phyloP scores from a whole-genome alignment of 1,284 basidiomycete genomes.

The Sporisorium sorghi region DNA sequence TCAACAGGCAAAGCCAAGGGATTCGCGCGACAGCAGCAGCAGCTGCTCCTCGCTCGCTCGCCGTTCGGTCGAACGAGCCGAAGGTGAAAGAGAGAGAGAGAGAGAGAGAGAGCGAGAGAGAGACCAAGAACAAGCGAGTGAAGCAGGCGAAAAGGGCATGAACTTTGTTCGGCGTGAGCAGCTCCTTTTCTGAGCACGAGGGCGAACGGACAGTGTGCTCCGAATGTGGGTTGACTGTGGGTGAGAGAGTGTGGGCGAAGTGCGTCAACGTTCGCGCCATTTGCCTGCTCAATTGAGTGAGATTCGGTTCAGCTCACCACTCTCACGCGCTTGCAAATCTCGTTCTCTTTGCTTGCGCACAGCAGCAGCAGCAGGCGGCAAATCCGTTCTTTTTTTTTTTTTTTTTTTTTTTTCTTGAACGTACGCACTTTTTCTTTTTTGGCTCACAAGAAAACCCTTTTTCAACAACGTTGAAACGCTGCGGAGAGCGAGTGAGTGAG shows the following conservation, averaged over 20 bases:
- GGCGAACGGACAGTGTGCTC: conserved; percentile 1
- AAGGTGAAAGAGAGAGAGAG: neutral
- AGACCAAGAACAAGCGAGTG: conserved; percentile 2
- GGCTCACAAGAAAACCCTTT: neutral
- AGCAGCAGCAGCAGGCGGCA: no score
- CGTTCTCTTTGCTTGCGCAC: no score
- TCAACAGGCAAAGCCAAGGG: neutral
- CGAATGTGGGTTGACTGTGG: no score
- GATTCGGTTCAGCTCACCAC: neutral
- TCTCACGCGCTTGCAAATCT: conserved; percentile 12
- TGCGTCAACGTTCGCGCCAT: conserved; percentile 6
- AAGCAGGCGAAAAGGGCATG: conserved; percentile 1
- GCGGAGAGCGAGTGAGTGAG: neutral
- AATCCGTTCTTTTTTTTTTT: no score
- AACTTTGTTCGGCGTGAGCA: neutral
- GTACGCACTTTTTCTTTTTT: conserved; percentile 9
- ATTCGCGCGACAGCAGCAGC: neutral
- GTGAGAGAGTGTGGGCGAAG: neutral
- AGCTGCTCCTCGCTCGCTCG: conserved; percentile 3
- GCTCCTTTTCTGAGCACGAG: neutral
- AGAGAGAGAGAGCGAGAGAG: neutral
- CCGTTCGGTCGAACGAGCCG: conserved; percentile 6
- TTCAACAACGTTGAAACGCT: conserved; percentile 5
- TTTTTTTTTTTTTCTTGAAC: no score
- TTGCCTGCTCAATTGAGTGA: neutral